These are phyloP conservation scores for Lachnellula suecica DNA, from an alignment of 2,329 filamentous ascomycete genomes.

Conservation along the genomic window DNA sequence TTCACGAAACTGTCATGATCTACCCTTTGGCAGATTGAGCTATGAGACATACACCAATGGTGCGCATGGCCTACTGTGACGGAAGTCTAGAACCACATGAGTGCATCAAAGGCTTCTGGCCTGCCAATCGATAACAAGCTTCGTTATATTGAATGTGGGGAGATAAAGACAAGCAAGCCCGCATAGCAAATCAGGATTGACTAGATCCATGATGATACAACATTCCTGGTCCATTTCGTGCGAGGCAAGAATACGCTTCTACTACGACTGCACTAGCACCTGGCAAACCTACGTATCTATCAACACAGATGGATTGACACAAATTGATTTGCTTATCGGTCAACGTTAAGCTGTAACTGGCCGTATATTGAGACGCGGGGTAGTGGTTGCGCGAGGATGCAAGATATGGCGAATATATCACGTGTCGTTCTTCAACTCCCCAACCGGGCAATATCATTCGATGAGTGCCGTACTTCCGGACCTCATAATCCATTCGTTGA, in stretches of 20 bases:
- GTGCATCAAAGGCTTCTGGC: not conserved
- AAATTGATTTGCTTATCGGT: not conserved
- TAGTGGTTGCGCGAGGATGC: not conserved
- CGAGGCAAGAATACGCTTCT: not conserved
- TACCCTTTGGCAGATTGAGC: not conserved
- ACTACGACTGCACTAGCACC: not conserved
- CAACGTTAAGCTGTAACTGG: not conserved
- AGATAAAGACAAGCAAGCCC: too few species aligned
- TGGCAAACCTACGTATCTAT: not conserved
- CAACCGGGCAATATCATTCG: not conserved
- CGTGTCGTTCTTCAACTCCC: not conserved
- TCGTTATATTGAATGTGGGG: too few species aligned
- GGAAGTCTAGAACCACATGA: not conserved
- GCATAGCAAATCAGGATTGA: not conserved
- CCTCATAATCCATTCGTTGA: conserved; percentile 14
- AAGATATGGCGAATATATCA: conserved; percentile 1
- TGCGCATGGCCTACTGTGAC: not conserved
- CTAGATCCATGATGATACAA: not conserved
- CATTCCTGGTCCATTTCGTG: not conserved
- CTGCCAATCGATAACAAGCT: too few species aligned
- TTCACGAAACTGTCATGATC: not conserved
- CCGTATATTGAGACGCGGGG: not conserved
- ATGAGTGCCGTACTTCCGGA: conserved; percentile 6
- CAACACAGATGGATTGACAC: not conserved
- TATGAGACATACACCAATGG: not conserved